A percentile compares a stretch with the other conserved stretches of the same genome.
Conservation (phyloP, 495 filamentous ascomycete species). For the Aspergillus incahuasiensis region DNA sequence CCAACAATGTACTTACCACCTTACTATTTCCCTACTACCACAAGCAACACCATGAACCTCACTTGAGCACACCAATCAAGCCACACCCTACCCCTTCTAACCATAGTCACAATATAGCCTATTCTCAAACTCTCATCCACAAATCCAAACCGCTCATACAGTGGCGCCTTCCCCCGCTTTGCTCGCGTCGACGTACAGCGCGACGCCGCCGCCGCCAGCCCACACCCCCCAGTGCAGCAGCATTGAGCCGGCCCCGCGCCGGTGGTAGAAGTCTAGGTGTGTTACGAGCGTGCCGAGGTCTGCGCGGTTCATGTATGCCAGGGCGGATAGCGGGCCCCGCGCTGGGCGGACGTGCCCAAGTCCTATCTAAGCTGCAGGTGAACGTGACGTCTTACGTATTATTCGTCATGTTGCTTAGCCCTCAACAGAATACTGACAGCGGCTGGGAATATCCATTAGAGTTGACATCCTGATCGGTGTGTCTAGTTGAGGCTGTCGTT, state of each 20-base stretch:
- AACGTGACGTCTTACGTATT: too few species aligned
- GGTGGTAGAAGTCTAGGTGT: slow-evolving; percentile 38
- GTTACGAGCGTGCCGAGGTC: slow-evolving; percentile 43
- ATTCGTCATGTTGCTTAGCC: too few species aligned
- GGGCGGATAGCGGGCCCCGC: slow-evolving; percentile 12
- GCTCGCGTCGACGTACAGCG: slow-evolving; percentile 21
- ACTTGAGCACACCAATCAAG: too few species aligned
- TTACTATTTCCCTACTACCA: too few species aligned
- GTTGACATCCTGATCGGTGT: too few species aligned
- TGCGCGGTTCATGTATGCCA: slow-evolving; percentile 12
- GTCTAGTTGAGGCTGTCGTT: too few species aligned
- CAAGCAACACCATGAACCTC: too few species aligned
- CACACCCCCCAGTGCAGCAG: slow-evolving; percentile 47
- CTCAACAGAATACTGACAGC: too few species aligned
- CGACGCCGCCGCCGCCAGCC: slow-evolving; percentile 25
- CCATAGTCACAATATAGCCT: neutral
- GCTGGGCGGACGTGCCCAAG: too few species aligned
- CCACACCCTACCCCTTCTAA: neutral
- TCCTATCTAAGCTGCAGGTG: too few species aligned
- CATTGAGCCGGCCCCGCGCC: slow-evolving; percentile 42
- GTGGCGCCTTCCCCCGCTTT: slow-evolving; percentile 9
- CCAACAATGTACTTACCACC: too few species aligned
- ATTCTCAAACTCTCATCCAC: slow-evolving; percentile 9
- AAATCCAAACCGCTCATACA: slow-evolving; percentile 24
- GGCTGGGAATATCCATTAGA: too few species aligned